Evolutionary conservation across 208 protist species (phyloP).

Genomic region (Naegleria lovaniensis): DNA sequence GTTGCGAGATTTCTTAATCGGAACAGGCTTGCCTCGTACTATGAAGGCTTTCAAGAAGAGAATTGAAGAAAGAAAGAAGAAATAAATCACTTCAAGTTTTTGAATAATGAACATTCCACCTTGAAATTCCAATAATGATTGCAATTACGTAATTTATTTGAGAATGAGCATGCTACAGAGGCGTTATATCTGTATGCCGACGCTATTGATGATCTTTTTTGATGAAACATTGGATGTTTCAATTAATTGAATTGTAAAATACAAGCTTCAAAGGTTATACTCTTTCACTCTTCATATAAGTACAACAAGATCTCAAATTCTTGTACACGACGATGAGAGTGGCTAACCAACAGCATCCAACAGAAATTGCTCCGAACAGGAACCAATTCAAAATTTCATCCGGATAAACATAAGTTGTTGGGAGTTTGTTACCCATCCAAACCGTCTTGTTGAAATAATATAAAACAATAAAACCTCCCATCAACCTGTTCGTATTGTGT

Average conservation of each 20-base stretch:
- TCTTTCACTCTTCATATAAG: neutral
- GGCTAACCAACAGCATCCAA: neutral
- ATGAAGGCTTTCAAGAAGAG: constrained; percentile 22
- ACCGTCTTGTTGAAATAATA: neutral
- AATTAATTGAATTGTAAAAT: too few relatives aligned
- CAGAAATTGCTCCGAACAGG: neutral
- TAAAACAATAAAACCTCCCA: neutral
- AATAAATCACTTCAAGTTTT: neutral
- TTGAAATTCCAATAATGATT: neutral
- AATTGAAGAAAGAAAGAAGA: constrained; percentile 1
- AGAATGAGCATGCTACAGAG: too few relatives aligned
- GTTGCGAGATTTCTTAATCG: neutral
- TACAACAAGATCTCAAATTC: neutral
- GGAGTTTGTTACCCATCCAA: neutral
- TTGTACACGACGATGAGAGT: neutral
- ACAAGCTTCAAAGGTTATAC: too few relatives aligned
- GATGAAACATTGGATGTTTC: too few relatives aligned
- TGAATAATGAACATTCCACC: neutral
- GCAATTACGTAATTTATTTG: too few relatives aligned
- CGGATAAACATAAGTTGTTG: neutral
- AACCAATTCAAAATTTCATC: neutral
- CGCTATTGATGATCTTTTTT: too few relatives aligned
- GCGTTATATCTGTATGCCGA: too few relatives aligned
- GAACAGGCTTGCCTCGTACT: neutral
- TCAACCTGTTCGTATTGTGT: neutral